Base-by-base conservation (phyloP, 2,329 filamentous ascomycete genomes). In the Bipolaris sorokiniana region DNA sequence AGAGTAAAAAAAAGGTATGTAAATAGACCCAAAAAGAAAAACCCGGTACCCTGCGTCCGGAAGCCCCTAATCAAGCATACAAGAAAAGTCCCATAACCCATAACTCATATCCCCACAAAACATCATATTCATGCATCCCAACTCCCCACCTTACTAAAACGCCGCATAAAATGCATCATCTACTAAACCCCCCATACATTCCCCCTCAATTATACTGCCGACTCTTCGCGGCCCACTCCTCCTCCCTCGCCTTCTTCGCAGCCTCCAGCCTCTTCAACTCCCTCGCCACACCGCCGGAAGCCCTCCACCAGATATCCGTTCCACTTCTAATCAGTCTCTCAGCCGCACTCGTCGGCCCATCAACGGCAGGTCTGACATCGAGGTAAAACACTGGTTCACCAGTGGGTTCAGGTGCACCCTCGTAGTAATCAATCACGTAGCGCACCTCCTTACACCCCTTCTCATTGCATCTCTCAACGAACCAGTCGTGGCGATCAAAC, bases 401-500 rank as follows among this genome's bases (percentile, higher is more conserved):
- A 0, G 86, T 90, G 2, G 89, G 86, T 70, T 96, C 92, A 1
- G 90, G 89, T 22, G 88, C 88, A 5, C 88, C 94, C 33, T 90
- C 89, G 77, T 98, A 98, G 78, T 97, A 98, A 77, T 99, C 95
- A 74, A 99, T 99, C 54, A 99, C 87, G 76, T 99, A 99, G 69
- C 95, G 87, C 44, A 97, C 82, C 80, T 97, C 89, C 74, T 88
- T 89, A 68, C 81, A 83, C 56, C 88, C 75, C 26, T 90, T 91
- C 51, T 88, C 82, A 5, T 82, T 79, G 33, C 89, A 84, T 61
- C 95, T 85, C 63, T 90, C 85, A 40, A 99, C 90, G 73, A 89
- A 98, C 95, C 95, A 99, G 76, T 99, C 95, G 75, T 99, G 95
- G 60, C 95, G 87, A 77, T 99, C 95, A 70, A 99, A 99, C 1